Evolutionary conservation across 2,329 filamentous ascomycete genomes (phyloP).

Genomic region (Penicillium sp.): DNA sequence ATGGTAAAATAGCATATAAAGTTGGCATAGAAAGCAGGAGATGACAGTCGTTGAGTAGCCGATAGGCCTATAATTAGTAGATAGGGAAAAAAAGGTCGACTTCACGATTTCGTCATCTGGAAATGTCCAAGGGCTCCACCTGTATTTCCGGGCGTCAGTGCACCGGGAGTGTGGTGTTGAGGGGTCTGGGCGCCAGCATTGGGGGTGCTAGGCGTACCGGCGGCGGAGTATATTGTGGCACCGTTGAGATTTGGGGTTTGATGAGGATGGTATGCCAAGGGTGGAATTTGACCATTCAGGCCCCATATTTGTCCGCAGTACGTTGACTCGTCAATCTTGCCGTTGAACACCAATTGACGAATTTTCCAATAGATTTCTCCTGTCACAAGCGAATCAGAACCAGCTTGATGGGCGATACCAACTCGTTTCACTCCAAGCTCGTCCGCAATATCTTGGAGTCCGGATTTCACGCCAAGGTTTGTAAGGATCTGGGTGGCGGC

Average conservation of each 20-base stretch:
- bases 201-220: constrained; percentile 70
- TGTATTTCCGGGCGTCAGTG: constrained; percentile 78
- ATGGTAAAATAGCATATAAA: constrained; percentile 5
- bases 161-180: constrained; percentile 57
- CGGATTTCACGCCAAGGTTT: constrained; percentile 87
- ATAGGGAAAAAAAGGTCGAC: constrained; percentile 9
- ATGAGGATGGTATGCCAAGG: constrained; percentile 52
- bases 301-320: constrained; percentile 94
- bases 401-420: constrained; percentile 87
- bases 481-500: constrained; percentile 75
- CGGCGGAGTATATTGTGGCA: constrained; percentile 52
- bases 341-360: constrained; percentile 84
- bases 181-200: constrained; percentile 59
- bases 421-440: constrained; percentile 88
- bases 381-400: constrained; percentile 90
- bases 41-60: constrained; percentile 5
- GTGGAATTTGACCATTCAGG: constrained; percentile 72
- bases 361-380: constrained; percentile 96
- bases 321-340: constrained; percentile 75
- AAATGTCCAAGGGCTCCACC: constrained; percentile 79
- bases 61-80: constrained; percentile 24
- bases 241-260: constrained; percentile 62
- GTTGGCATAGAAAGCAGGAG: background rate
- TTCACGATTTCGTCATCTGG: constrained; percentile 40
- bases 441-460: constrained; percentile 91